Percentiles rank a stretch among this genome's conserved stretches.
phyloP scores from a whole-genome alignment of 164 flowering plant genomes.

The Cinnamomum micranthum region DNA sequence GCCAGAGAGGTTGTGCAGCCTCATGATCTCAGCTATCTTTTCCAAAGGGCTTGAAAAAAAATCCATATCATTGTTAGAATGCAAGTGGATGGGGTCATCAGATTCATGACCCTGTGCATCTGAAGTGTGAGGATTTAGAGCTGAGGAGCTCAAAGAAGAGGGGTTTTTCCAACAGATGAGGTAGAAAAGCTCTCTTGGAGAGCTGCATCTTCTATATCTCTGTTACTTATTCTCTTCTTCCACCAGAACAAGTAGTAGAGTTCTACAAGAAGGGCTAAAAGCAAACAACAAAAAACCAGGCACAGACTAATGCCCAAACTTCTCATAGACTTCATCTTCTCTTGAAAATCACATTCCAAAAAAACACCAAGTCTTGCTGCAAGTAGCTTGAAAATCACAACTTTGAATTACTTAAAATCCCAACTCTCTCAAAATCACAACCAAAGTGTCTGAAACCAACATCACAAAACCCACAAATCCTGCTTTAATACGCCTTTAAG shows the following conservation, averaged over 20 bases:
- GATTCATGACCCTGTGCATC: slow-evolving; percentile 18
- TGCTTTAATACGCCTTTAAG: too few species aligned
- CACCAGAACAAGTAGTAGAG: slow-evolving; percentile 81
- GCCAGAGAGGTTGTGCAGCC: slow-evolving; percentile 64
- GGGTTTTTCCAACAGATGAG: slow-evolving; percentile 61
- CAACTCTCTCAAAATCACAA: too few species aligned
- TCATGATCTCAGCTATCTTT: slow-evolving; percentile 67
- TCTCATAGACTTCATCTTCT: slow-evolving; percentile 17
- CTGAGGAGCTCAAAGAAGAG: slow-evolving; percentile 38
- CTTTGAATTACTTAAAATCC: neutral
- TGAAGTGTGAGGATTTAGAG: slow-evolving; percentile 15
- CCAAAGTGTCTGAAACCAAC: too few species aligned
- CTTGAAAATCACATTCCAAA: slow-evolving; percentile 13
- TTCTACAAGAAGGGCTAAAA: slow-evolving; percentile 70
- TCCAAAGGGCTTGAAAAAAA: slow-evolving; percentile 40
- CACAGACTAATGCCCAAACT: slow-evolving; percentile 54
- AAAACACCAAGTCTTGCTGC: neutral
- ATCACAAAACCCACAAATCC: too few species aligned
- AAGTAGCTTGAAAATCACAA: neutral
- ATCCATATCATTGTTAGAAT: slow-evolving; percentile 28
- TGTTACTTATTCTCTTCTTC: slow-evolving; percentile 50
- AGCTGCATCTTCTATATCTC: slow-evolving; percentile 45
- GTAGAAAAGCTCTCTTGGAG: slow-evolving; percentile 52
- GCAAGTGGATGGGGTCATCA: slow-evolving; percentile 13
- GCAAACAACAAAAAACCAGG: slow-evolving; percentile 66